These are phyloP conservation scores for Hirsutella minnesotensis DNA, from an alignment of 2,329 filamentous ascomycete genomes.

Conservation along the genomic window DNA sequence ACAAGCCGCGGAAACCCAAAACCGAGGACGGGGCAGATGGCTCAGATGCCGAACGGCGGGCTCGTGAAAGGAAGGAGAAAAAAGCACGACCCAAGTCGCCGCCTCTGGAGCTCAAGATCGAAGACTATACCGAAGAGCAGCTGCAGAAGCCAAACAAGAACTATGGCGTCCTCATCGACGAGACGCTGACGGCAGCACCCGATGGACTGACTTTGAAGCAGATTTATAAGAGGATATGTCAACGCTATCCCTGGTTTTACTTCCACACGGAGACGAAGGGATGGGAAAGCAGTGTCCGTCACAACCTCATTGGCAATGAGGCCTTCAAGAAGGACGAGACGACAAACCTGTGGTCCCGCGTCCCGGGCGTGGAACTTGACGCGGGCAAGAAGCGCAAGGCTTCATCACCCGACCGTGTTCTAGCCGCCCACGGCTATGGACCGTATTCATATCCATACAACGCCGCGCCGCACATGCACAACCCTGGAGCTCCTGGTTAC, in stretches of 20 bases:
- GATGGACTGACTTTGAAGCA: constrained; percentile 47
- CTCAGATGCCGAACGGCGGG: constrained; percentile 42
- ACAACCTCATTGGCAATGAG: constrained; percentile 50
- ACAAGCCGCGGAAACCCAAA: constrained; percentile 49
- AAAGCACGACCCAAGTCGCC: constrained; percentile 48
- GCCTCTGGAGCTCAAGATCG: constrained; percentile 40
- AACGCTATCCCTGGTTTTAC: constrained; percentile 46
- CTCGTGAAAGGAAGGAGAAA: constrained; percentile 48
- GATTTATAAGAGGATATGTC: constrained; percentile 50
- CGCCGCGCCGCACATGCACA: constrained; percentile 20
- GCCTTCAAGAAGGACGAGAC: constrained; percentile 48
- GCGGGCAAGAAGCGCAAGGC: constrained; percentile 50
- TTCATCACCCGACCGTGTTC: constrained; percentile 36
- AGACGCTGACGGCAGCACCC: constrained; percentile 41
- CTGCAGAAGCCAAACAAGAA: constrained; percentile 51
- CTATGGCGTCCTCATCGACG: constrained; percentile 49
- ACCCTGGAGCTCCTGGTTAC: constrained; percentile 18
- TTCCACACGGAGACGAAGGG: constrained; percentile 50
- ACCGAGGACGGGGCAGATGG: constrained; percentile 41
- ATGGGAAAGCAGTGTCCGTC: constrained; percentile 55
- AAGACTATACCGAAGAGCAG: constrained; percentile 45
- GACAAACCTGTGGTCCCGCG: constrained; percentile 44
- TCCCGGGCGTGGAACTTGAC: constrained; percentile 46
- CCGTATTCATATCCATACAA: constrained; percentile 24
- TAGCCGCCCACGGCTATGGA: constrained; percentile 24